Evolutionary conservation across 2,329 filamentous ascomycete genomes (phyloP).

Genomic region (Clarireedia hainanense): DNA sequence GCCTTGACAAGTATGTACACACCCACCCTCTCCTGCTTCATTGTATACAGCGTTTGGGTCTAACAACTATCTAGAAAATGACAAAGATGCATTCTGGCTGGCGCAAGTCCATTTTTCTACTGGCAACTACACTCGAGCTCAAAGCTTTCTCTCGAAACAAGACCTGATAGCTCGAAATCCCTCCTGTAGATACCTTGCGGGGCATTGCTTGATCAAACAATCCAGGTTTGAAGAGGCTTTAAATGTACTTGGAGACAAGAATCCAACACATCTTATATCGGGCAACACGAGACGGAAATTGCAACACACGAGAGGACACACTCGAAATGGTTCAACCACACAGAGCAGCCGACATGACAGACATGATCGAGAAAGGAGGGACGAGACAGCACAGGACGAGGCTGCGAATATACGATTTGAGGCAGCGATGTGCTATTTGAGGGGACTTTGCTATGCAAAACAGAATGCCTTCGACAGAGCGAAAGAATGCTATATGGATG

Average conservation of each 20-base stretch:
- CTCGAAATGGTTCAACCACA: conserved; percentile 42
- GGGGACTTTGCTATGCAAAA: conserved; percentile 91
- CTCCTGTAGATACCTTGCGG: conserved; percentile 86
- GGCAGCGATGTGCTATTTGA: conserved; percentile 92
- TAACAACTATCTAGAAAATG: conserved; percentile 57
- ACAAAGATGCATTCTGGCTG: conserved; percentile 92
- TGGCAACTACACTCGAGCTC: conserved; percentile 87
- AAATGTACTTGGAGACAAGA: conserved; percentile 78
- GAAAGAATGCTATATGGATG: conserved; percentile 97
- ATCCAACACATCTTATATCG: conserved; percentile 79
- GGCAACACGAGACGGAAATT: conserved; percentile 61
- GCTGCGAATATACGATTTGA: conserved; percentile 75
- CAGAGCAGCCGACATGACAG: conserved; percentile 26
- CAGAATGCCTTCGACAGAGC: conserved; percentile 95
- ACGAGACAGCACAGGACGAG: conserved; percentile 48
- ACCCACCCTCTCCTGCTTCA: background rate
- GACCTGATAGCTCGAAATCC: conserved; percentile 75
- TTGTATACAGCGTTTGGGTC: conserved; percentile 4
- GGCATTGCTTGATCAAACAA: conserved; percentile 91
- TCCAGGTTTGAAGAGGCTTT: conserved; percentile 85
- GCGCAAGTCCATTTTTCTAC: conserved; percentile 97
- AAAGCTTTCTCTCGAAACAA: conserved; percentile 76
- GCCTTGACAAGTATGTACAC: conserved; percentile 71
- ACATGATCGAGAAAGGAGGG: conserved; percentile 16
- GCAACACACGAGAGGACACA: conserved; percentile 52